Percentiles rank a stretch among this genome's conserved stretches.
phyloP scores from a whole-genome alignment of 305 asterid species.

The Withania somnifera region DNA sequence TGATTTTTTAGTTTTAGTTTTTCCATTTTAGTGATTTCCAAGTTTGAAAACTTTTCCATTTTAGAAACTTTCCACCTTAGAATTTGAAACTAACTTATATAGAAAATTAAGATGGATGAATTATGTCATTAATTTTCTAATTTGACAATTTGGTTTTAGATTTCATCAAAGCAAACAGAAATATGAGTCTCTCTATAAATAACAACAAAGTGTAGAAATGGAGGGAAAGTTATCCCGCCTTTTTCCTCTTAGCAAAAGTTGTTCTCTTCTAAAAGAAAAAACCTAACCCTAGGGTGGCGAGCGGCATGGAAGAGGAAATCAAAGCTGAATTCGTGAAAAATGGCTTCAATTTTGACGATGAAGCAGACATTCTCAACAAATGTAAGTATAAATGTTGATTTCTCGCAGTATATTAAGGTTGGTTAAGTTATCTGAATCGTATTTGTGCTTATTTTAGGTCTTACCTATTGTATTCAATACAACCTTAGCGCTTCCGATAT shows the following conservation, averaged over 20 bases:
- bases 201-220: background rate
- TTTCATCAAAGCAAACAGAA: background rate
- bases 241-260: background rate
- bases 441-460: slow-evolving; percentile 28
- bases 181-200: background rate
- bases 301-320: slow-evolving; percentile 78
- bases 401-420: too few relatives aligned
- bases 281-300: slow-evolving; percentile 16
- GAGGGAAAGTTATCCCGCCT: slow-evolving; percentile 60
- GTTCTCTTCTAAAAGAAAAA: background rate
- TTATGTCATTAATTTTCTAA: background rate
- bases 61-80: too few relatives aligned
- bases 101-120: too few relatives aligned
- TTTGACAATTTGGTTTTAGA: background rate
- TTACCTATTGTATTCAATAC: slow-evolving; percentile 68
- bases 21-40: too few relatives aligned
- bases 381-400: slow-evolving; percentile 29
- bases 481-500: slow-evolving; percentile 77
- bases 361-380: slow-evolving; percentile 57
- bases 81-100: too few relatives aligned
- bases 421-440: background rate
- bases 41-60: too few relatives aligned
- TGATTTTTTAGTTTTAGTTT: too few relatives aligned
- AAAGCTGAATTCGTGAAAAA: slow-evolving; percentile 56
- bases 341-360: slow-evolving; percentile 54